phyloP scores from a whole-genome alignment of 352 stramenopile genomes.

The Phytophthora pinifolia region DNA sequence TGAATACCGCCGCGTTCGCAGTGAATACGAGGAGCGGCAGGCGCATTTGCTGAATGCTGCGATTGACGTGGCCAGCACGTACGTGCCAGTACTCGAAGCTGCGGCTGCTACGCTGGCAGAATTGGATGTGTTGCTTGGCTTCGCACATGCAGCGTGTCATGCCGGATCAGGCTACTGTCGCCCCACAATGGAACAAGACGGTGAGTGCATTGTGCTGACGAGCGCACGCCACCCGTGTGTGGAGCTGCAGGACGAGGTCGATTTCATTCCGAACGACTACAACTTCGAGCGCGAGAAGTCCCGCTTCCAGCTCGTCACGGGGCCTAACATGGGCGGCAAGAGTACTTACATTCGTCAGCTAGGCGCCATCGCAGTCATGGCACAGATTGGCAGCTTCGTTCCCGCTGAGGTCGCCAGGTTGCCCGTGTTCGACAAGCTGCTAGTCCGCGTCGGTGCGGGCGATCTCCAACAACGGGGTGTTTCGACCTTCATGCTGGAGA shows the following conservation, averaged over 20 bases:
- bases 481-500: constrained; percentile 99
- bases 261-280: constrained; percentile 99
- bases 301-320: constrained; percentile 96
- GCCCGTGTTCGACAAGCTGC: constrained; percentile 95
- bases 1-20: constrained; percentile 82
- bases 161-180: constrained; percentile 82
- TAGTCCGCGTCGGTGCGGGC: constrained; percentile 96
- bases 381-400: constrained; percentile 97
- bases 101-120: constrained; percentile 86
- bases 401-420: constrained; percentile 91
- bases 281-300: constrained; percentile 79
- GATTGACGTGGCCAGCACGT: constrained; percentile 95
- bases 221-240: constrained; percentile 96
- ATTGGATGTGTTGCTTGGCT: constrained; percentile 94
- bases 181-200: constrained; percentile 56
- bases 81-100: constrained; percentile 94
- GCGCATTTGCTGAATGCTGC: constrained; percentile 90
- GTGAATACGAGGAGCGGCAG: constrained; percentile 93
- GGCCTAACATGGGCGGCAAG: constrained; percentile 99
- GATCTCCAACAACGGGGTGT: constrained; percentile 97
- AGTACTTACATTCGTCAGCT: constrained; percentile 98
- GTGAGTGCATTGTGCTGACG: constrained; percentile 69
- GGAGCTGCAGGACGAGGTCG: constrained; percentile 94
- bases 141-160: constrained; percentile 94
- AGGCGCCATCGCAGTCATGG: constrained; percentile 94